Evolutionary conservation across 768 basidiomycete genomes (phyloP).

Genomic region (Hygrophoropsis aurantiaca): DNA sequence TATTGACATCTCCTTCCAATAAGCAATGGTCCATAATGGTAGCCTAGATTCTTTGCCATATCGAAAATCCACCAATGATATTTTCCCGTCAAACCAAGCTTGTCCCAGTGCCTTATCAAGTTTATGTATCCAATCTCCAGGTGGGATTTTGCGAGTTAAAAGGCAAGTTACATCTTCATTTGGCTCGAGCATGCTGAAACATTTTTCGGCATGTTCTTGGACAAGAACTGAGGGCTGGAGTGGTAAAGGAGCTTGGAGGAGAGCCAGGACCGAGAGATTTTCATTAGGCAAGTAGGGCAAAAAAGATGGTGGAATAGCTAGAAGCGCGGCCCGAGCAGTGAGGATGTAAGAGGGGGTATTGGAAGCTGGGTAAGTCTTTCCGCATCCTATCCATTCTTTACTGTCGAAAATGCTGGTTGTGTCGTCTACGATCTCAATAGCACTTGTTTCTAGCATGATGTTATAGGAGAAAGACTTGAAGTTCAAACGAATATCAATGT

Average conservation of each 20-base stretch:
- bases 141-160: neutral
- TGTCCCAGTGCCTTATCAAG: neutral
- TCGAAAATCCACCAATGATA: neutral
- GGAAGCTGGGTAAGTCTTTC: too few species aligned
- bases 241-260: neutral
- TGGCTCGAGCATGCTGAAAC: neutral
- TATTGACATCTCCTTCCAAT: slow-evolving; percentile 6
- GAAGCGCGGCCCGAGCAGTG: neutral
- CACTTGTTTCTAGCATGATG: too few species aligned
- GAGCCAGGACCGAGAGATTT: neutral
- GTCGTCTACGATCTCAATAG: too few species aligned
- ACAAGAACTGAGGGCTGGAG: neutral
- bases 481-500: too few species aligned
- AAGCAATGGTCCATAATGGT: slow-evolving; percentile 5
- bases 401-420: too few species aligned
- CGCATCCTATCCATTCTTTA: too few species aligned
- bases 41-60: slow-evolving; percentile 3
- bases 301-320: neutral
- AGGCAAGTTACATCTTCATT: neutral
- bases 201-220: neutral
- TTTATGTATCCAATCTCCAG: neutral
- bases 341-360: too few species aligned
- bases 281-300: neutral
- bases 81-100: neutral
- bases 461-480: too few species aligned